phyloP scores from a whole-genome alignment of 1,284 basidiomycete genomes.

The Boletellus deceptivus region DNA sequence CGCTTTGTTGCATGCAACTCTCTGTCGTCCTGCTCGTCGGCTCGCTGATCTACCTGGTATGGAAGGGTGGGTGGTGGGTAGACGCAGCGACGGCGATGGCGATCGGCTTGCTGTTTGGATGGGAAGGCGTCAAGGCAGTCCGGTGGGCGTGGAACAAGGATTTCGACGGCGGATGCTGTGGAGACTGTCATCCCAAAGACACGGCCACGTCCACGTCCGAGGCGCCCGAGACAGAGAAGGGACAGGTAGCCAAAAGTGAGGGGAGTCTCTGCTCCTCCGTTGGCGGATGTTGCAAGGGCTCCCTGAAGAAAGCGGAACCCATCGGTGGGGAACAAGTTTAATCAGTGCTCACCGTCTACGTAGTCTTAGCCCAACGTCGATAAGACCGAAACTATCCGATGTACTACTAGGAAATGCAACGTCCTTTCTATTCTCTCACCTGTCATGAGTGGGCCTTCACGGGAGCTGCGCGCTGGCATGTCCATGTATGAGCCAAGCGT shows the following conservation, averaged over 20 bases:
- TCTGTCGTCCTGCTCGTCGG: constrained; percentile 37
- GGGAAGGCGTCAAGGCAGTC: constrained; percentile 43
- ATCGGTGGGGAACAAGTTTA: constrained; percentile 1
- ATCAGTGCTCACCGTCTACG: neutral
- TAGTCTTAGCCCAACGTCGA: no score
- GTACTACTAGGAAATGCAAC: no score
- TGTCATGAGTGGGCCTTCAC: no score
- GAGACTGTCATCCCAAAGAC: constrained; percentile 2
- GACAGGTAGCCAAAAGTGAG: no score
- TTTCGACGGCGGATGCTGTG: constrained; percentile 43
- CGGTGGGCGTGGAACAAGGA: constrained; percentile 35
- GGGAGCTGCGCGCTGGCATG: no score
- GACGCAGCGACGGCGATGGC: constrained; percentile 42
- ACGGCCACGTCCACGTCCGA: neutral
- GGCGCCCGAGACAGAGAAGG: neutral
- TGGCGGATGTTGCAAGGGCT: neutral
- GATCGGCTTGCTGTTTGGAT: constrained; percentile 41
- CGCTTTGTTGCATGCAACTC: constrained; percentile 35
- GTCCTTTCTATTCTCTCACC: no score
- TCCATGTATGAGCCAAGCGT: no score
- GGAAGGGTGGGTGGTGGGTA: constrained; percentile 45
- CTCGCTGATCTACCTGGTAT: constrained; percentile 32
- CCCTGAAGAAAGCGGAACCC: neutral
- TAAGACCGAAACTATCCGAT: no score
- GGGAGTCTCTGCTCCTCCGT: neutral